These are phyloP conservation scores for Coemansia sp. DNA, from an alignment of 192 early-diverging fungal genomes.

Conservation along the genomic window DNA sequence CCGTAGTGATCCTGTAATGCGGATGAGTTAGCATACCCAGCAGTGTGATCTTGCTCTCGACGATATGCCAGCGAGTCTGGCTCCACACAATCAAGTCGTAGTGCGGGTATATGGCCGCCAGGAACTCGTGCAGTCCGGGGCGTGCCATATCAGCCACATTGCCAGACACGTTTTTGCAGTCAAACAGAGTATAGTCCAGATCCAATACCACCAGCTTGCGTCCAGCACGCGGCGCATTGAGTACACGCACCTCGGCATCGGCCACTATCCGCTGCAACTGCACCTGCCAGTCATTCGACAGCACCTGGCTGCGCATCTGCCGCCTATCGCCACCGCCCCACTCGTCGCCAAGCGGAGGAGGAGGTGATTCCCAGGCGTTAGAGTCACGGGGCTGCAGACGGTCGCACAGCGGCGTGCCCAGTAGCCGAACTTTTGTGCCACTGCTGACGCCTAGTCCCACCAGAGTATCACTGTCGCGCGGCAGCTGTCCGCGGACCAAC, in stretches of 20 bases:
- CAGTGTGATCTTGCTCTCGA: conserved; percentile 77
- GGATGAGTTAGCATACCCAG: conserved; percentile 68
- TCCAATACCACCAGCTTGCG: conserved; percentile 76
- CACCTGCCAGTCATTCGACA: conserved; percentile 13
- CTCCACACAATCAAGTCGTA: conserved; percentile 82
- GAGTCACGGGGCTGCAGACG: conserved; percentile 12
- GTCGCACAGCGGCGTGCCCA: conserved; percentile 40
- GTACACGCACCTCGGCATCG: conserved; percentile 22
- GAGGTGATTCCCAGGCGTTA: background rate
- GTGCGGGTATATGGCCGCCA: conserved; percentile 65
- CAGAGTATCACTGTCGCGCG: conserved; percentile 48
- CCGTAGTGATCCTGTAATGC: conserved; percentile 68
- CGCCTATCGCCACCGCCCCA: background rate
- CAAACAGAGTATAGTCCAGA: conserved; percentile 77
- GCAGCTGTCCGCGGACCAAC: conserved; percentile 67
- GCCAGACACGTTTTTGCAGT: conserved; percentile 66
- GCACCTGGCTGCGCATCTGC: conserved; percentile 15
- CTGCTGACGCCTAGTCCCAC: conserved; percentile 18
- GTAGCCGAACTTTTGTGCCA: conserved; percentile 36
- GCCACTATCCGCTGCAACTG: conserved; percentile 12
- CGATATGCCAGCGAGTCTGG: conserved; percentile 71
- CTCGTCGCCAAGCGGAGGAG: background rate
- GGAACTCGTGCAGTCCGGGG: conserved; percentile 66
- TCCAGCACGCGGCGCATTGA: conserved; percentile 45
- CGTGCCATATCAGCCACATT: conserved; percentile 65